Conservation (phyloP, 208 protist genomes). For the Angomonas ambiguus region DNA sequence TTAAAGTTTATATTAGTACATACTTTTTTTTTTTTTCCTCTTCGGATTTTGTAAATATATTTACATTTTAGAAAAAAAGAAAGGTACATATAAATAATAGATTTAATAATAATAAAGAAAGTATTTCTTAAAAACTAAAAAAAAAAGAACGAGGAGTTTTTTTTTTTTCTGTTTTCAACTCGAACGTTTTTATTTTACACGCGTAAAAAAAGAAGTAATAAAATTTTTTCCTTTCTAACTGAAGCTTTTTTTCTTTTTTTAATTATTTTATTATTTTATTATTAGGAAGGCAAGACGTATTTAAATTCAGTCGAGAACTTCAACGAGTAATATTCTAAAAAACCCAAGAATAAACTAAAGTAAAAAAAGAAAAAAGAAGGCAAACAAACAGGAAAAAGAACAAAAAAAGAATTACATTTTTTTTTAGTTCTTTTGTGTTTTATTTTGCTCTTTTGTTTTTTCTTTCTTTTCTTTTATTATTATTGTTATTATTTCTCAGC, state of each 20-base stretch:
- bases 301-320: background rate
- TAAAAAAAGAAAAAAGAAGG: background rate
- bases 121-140: background rate
- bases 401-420: constrained; percentile 1
- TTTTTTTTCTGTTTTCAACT: background rate
- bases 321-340: too few species aligned
- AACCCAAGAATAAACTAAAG: background rate
- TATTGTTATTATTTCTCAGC: background rate
- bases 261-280: background rate
- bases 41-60: background rate
- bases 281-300: too few species aligned
- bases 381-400: background rate
- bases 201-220: background rate
- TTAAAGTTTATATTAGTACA: constrained; percentile 4
- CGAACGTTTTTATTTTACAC: background rate
- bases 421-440: background rate
- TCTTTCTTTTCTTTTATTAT: constrained; percentile 3
- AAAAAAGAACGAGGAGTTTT: background rate
- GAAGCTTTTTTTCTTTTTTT: background rate
- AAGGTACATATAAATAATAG: background rate
- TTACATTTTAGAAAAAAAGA: background rate
- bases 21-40: background rate
- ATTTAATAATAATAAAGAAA: constrained; percentile 1
- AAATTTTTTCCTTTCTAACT: background rate
- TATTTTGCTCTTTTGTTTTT: background rate